Percentiles rank a stretch among this genome's conserved stretches.
These are phyloP conservation scores for Kurtzmaniella quercitrusa DNA, from an alignment of 1,139 yeast genomes.

Conservation along the genomic window DNA sequence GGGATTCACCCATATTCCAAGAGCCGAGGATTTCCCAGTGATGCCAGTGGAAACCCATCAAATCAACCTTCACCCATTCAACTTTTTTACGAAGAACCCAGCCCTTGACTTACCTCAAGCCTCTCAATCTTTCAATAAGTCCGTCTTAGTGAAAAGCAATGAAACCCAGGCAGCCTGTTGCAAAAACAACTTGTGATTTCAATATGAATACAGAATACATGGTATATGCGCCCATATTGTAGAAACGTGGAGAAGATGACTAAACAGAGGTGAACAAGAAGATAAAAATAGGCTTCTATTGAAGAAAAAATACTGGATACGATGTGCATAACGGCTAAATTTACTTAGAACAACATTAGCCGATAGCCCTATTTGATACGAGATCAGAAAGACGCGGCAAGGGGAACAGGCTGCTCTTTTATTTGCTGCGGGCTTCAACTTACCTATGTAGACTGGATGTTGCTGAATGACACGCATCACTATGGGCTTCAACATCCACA, in stretches of 20 bases:
- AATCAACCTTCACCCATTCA: conserved; percentile 66
- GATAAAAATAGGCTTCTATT: not conserved
- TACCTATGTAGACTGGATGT: no score
- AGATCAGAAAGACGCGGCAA: no score
- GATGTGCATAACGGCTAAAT: no score
- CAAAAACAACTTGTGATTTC: conserved; percentile 33
- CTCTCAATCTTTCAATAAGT: conserved; percentile 66
- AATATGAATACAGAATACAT: not conserved
- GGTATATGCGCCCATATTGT: not conserved
- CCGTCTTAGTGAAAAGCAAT: conserved; percentile 34
- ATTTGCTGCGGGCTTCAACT: no score
- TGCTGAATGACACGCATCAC: no score
- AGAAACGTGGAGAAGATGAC: no score
- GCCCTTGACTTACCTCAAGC: conserved; percentile 81
- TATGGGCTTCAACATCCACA: no score
- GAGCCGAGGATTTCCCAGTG: conserved; percentile 90
- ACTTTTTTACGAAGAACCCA: conserved; percentile 79
- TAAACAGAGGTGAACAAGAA: not conserved
- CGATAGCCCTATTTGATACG: no score
- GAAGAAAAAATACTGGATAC: no score
- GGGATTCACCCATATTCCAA: conserved; percentile 83
- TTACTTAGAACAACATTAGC: no score
- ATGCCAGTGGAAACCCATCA: conserved; percentile 82
- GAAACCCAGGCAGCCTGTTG: conserved; percentile 35
- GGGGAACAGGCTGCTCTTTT: no score